These are phyloP conservation scores for Boletus sp. DNA, from an alignment of 768 basidiomycete genomes.

Conservation along the genomic window DNA sequence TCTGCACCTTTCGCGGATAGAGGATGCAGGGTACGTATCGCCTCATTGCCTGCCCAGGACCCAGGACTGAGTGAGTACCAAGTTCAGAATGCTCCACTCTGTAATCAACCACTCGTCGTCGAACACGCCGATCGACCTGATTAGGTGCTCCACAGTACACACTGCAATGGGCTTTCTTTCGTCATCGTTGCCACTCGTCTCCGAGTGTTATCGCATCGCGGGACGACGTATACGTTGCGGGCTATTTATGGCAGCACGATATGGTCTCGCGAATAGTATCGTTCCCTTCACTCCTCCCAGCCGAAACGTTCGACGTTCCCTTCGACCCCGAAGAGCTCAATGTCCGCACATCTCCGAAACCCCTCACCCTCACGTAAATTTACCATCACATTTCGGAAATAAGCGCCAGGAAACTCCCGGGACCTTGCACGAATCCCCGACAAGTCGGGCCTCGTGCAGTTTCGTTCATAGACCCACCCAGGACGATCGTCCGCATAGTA, in stretches of 20 bases:
- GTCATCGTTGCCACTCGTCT: not conserved
- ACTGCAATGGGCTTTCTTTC: not conserved
- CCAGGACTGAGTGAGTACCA: not conserved
- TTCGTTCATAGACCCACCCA: not conserved
- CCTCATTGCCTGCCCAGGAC: constrained; percentile 7
- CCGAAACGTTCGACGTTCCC: not conserved
- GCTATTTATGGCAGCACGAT: constrained; percentile 13
- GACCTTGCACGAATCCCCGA: not conserved
- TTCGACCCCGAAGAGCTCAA: not conserved
- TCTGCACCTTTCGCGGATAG: not conserved
- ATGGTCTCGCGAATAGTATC: constrained; percentile 4
- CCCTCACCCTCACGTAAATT: not conserved
- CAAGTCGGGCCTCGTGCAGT: not conserved
- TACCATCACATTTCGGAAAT: not conserved
- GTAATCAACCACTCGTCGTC: not conserved
- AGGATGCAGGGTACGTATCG: not conserved
- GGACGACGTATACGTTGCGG: not conserved
- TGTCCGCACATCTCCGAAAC: constrained; percentile 6
- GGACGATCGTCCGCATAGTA: not conserved
- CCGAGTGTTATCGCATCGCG: constrained; percentile 11
- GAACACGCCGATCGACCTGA: not conserved
- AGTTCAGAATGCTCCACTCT: not conserved
- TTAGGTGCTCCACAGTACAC: not conserved
- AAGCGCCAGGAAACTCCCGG: not conserved
- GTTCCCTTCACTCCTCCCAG: constrained; percentile 11